Percentiles rank a stretch among this genome's conserved stretches.
Evolutionary conservation across 1,139 yeast species (phyloP).

Genomic region (Diutina mesorugosa): DNA sequence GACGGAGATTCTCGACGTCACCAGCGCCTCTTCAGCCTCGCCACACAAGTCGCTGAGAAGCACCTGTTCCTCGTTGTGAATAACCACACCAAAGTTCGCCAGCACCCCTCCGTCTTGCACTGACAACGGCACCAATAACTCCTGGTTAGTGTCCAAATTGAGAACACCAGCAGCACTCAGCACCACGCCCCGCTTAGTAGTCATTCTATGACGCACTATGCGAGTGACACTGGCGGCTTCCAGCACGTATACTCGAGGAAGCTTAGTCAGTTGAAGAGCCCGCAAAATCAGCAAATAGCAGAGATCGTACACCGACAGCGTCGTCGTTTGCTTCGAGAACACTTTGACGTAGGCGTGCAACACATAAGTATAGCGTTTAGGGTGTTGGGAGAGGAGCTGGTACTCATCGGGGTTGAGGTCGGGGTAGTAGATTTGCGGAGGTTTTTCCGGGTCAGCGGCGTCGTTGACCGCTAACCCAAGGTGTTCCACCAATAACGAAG

Average conservation of each 20-base stretch:
- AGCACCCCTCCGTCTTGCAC: conserved; percentile 31
- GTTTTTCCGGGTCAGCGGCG: conserved; percentile 15
- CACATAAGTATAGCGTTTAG: conserved; percentile 38
- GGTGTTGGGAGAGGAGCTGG: conserved; percentile 14
- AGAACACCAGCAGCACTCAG: conserved; percentile 22
- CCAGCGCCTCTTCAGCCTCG: conserved; percentile 56
- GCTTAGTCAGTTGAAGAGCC: conserved; percentile 45
- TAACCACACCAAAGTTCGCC: conserved; percentile 55
- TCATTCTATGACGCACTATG: conserved; percentile 37
- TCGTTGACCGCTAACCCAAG: conserved; percentile 37
- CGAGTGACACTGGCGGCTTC: conserved; percentile 34
- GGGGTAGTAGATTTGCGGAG: conserved; percentile 24
- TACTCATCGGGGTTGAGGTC: conserved; percentile 6
- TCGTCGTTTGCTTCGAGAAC: conserved; percentile 37
- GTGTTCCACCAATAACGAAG: conserved; percentile 28
- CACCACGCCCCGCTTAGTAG: conserved; percentile 36
- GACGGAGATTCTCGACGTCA: conserved; percentile 22
- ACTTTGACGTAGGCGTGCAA: conserved; percentile 67
- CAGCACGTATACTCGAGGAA: conserved; percentile 58
- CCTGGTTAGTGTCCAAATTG: conserved; percentile 15
- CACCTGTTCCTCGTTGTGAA: conserved; percentile 13
- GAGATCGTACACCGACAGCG: conserved; percentile 72
- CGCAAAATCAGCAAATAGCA: conserved; percentile 59
- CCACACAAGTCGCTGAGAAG: conserved; percentile 66
- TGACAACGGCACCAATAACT: conserved; percentile 15